These are phyloP conservation scores for Plasmopara viticola DNA, from an alignment of 352 stramenopile species.

Conservation along the genomic window DNA sequence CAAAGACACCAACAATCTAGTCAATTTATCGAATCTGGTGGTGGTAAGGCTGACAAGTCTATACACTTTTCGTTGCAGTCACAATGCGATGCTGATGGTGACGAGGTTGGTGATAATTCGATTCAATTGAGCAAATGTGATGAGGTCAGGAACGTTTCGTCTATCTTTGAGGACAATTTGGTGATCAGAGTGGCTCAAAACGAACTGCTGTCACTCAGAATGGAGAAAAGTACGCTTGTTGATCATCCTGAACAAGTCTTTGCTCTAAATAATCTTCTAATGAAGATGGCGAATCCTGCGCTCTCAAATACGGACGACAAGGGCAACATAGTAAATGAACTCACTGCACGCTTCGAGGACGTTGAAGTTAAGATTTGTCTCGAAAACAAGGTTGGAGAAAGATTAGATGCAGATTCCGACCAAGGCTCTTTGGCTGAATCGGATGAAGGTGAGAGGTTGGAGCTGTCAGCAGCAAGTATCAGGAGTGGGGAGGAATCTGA, in stretches of 20 bases:
- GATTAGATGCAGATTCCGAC: not conserved
- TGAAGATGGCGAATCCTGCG: not conserved
- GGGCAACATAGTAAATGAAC: too few relatives aligned
- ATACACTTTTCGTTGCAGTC: slow-evolving; percentile 4
- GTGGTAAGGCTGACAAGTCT: not conserved
- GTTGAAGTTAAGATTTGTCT: too few relatives aligned
- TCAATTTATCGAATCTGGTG: slow-evolving; percentile 7
- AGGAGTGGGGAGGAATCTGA: not conserved
- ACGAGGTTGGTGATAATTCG: slow-evolving; percentile 10
- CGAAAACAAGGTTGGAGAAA: too few relatives aligned
- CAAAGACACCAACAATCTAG: slow-evolving; percentile 1
- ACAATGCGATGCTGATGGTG: not conserved
- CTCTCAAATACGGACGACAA: not conserved
- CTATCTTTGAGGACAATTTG: not conserved
- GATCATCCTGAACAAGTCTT: not conserved
- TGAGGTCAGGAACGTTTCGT: not conserved
- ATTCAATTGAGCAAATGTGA: slow-evolving; percentile 1
- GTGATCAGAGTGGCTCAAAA: not conserved
- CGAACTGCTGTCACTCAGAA: not conserved
- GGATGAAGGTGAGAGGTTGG: not conserved
- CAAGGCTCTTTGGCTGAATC: not conserved
- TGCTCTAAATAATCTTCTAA: not conserved
- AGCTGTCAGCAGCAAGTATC: not conserved
- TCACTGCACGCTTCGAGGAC: too few relatives aligned
- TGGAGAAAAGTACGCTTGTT: not conserved